phyloP scores from a whole-genome alignment of 75 land plant genomes.

The Pseudotsuga menziesii region DNA sequence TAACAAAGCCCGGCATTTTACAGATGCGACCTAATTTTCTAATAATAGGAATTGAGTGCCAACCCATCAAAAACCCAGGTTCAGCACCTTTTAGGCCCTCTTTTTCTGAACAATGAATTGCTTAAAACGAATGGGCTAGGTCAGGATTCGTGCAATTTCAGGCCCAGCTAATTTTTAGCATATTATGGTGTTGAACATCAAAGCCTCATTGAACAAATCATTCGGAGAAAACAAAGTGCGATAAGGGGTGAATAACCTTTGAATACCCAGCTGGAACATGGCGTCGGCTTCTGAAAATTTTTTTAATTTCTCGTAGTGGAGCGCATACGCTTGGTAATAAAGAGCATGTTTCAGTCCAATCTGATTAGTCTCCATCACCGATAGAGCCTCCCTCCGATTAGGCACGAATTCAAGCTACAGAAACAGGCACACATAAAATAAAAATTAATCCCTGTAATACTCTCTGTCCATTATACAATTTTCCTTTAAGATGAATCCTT shows the following conservation, averaged over 20 bases:
- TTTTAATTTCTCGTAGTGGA: conserved; percentile 69
- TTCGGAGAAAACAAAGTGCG: not conserved
- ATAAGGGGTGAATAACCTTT: conserved; percentile 42
- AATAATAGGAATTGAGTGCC: too few relatives aligned
- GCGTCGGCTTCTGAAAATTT: conserved; percentile 69
- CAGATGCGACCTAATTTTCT: too few relatives aligned
- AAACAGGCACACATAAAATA: not conserved
- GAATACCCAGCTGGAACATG: conserved; percentile 60
- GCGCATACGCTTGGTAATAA: conserved; percentile 84
- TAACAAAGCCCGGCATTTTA: too few relatives aligned
- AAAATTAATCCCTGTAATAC: too few relatives aligned
- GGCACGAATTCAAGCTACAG: conserved; percentile 82
- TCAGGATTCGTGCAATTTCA: too few relatives aligned
- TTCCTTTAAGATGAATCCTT: not conserved
- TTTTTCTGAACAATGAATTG: too few relatives aligned
- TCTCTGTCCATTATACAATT: too few relatives aligned
- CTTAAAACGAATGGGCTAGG: too few relatives aligned
- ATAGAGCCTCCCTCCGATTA: conserved; percentile 56
- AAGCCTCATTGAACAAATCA: not conserved
- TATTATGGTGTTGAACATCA: too few relatives aligned
- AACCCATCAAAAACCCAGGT: too few relatives aligned
- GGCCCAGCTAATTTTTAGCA: too few relatives aligned
- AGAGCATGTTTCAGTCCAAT: conserved; percentile 65
- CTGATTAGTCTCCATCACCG: conserved; percentile 54
- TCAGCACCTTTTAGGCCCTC: too few relatives aligned